Base-by-base conservation (phyloP, 1,284 basidiomycete species). In the Sporisorium iseilematis-ciliati region DNA sequence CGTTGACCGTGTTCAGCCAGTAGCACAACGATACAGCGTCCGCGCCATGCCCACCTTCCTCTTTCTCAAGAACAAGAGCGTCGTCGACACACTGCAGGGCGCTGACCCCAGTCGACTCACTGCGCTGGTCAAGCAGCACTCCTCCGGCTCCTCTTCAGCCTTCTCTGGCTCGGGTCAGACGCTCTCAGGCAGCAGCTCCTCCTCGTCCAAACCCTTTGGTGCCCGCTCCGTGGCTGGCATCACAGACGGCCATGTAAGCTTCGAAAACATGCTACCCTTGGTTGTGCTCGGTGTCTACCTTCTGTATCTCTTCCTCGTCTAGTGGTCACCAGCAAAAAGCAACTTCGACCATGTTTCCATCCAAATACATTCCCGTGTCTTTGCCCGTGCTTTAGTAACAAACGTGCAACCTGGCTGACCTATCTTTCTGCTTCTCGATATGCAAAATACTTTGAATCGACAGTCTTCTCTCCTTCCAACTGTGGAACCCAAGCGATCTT, bases 401-500 rank as follows among this genome's bases (percentile, higher is more conserved):
- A 38, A 31, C n/a, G 50, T 50, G 56, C 61, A 49, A 41, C n/a
- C 21, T 52, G 16, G 61, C 75, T 62, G 65, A 78, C 59, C 7
- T 45, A n/a, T 21, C 21, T n/a, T 25, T 42, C 29, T 33, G 48
- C 25, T 45, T 57, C 41, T 4, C 23, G 33, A 35, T 26, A 5
- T 59, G 6, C 40, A 7, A 23, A 18, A 10, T 57, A 53, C 41
- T 18, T 20, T 49, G 26, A 49, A 20, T 1, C 35, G 18, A 56
- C 65, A 85, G 84, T 70, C 79, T 18, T 92, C 91, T 21, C 85
- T 92, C 38, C 87, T 92, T 53, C 88, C 90, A 79, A 87, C 87
- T 72, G 86, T 92, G 51, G 91, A 92, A 78, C 69, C 87, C 21
- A 86, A 87, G 7, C 91, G 92, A 81, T 90, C 90, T 64, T 68